Evolutionary conservation across 2,329 filamentous ascomycete genomes (phyloP), one percentile per base, ranked within the genome.

Genomic region (Ceratocystiopsis minuta): DNA sequence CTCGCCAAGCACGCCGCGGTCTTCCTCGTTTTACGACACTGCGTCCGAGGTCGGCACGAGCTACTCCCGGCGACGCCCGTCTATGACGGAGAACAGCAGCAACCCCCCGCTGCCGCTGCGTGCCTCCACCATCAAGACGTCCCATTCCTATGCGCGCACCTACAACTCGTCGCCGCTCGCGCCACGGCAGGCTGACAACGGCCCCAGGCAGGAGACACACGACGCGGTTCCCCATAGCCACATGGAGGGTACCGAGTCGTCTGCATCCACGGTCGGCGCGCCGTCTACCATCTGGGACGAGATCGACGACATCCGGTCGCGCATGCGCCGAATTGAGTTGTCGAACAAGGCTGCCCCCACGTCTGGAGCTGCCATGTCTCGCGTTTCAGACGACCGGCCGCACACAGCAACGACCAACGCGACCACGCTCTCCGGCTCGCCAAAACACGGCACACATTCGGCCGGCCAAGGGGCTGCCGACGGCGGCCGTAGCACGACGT

Each of bases 241-340:
- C 3, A 51, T 64, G 24, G 78, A 87, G 52, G 79, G 78, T 10
- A 86, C 85, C 0, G 85, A 90, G 52, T 96, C 90, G 0, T 88
- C 81, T 0, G 70, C 81, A 32, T 96, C 90, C 0, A 90, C 84
- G 1, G 86, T 80, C 1, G 86, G 80, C 1, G 85, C 84, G 1
- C 84, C 87, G 13, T 92, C 86, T 2, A 95, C 86, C 0, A 84
- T 98, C 3, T 98, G 90, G 90, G 90, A 96, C 55, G 90, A 98
- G 59, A 63, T 98, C 24, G 90, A 96, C 52, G 90, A 96, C 49
- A 64, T 98, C 38, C 96, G 96, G 57, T 90, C 84, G 35, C 76
- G 90, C 28, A 94, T 98, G 51, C 78, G 84, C 51, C 82, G 85
- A 46, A 70, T 98, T 11, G 90, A 96, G 57, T 61, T 92, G 50